Evolutionary conservation across 2,329 filamentous ascomycete species (phyloP).

Genomic region (Aspergillus calidoustus): DNA sequence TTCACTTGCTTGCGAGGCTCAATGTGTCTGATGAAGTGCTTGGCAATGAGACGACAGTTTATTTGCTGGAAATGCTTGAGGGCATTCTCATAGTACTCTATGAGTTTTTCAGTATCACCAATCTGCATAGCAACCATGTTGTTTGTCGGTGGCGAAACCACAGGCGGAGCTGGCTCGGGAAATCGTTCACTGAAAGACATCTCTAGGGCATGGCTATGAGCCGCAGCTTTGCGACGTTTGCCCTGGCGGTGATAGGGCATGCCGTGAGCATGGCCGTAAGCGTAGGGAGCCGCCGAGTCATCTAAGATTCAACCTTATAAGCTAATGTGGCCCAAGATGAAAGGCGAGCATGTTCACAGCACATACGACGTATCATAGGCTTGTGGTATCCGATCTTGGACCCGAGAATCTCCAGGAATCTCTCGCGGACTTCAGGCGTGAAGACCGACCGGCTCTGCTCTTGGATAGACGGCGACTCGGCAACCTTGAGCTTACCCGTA

Average conservation of each 20-base stretch:
- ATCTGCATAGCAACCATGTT: slow-evolving; percentile 41
- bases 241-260: slow-evolving; percentile 29
- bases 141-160: slow-evolving; percentile 23
- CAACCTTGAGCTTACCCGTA: slow-evolving; percentile 37
- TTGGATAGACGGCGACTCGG: slow-evolving; percentile 39
- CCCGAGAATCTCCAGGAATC: slow-evolving; percentile 41
- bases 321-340: not conserved
- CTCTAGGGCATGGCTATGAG: slow-evolving; percentile 21
- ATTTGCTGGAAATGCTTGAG: slow-evolving; percentile 52
- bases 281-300: slow-evolving; percentile 22
- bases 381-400: slow-evolving; percentile 36
- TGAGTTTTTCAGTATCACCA: slow-evolving; percentile 44
- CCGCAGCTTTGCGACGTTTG: slow-evolving; percentile 35
- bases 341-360: not conserved
- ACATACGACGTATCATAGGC: slow-evolving; percentile 35
- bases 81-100: slow-evolving; percentile 46
- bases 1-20: slow-evolving; percentile 54
- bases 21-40: slow-evolving; percentile 53
- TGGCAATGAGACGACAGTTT: slow-evolving; percentile 50
- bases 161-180: slow-evolving; percentile 32
- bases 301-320: slow-evolving; percentile 10
- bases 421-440: slow-evolving; percentile 40
- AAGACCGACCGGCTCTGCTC: slow-evolving; percentile 38
- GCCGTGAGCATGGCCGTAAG: slow-evolving; percentile 20
- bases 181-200: slow-evolving; percentile 26